Evolutionary conservation across 371 early-diverging fungal genomes (phyloP).

Genomic region (Paraphysoderma sedebokerense): DNA sequence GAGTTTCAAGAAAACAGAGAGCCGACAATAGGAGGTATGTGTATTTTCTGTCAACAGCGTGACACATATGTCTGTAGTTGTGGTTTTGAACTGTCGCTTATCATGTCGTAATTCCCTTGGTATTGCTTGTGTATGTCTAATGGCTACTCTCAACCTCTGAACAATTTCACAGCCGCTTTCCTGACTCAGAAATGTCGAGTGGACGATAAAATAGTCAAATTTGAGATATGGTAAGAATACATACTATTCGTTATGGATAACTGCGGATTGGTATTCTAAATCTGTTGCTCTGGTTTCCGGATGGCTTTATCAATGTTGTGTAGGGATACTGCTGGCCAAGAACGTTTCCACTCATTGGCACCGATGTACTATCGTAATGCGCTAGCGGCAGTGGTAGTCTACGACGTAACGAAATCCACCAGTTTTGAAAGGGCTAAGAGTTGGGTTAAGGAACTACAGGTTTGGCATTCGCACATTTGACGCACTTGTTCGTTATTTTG

Average conservation of each 20-base stretch:
- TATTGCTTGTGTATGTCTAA: too few species aligned
- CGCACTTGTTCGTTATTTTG: too few species aligned
- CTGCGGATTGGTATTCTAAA: too few species aligned
- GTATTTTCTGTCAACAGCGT: background rate
- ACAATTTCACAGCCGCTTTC: constrained; percentile 19
- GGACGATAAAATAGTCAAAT: constrained; percentile 36
- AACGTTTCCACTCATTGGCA: constrained; percentile 66
- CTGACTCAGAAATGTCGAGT: constrained; percentile 35
- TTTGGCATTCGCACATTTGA: too few species aligned
- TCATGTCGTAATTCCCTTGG: too few species aligned
- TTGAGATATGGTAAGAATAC: constrained; percentile 50
- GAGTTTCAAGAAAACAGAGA: constrained; percentile 96
- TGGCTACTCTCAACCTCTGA: too few species aligned
- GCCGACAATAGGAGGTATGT: constrained; percentile 88
- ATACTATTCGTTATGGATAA: too few species aligned
- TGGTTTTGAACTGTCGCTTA: too few species aligned
- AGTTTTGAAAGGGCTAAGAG: constrained; percentile 92
- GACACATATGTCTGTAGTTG: background rate
- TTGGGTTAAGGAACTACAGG: constrained; percentile 96
- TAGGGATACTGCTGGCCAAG: constrained; percentile 51
- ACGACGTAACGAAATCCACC: constrained; percentile 17
- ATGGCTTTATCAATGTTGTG: constrained; percentile 8
- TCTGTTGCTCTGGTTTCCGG: too few species aligned
- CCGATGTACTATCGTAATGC: constrained; percentile 97
- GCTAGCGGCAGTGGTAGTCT: constrained; percentile 4